Conservation (phyloP, 306 rosid genomes). For the Hippophae gyantsensis region DNA sequence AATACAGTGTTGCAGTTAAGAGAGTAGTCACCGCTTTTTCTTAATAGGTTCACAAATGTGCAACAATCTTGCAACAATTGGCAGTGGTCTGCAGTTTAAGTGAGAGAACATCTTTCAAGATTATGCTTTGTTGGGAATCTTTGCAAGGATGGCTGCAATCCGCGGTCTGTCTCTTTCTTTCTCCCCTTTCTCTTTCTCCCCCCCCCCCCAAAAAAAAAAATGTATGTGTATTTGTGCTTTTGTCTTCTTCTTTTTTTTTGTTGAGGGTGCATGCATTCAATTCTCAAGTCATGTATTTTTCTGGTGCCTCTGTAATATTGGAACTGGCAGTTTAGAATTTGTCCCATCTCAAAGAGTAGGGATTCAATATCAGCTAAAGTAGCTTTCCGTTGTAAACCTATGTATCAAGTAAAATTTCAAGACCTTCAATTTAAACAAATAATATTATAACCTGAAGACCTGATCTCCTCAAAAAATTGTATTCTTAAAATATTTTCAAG, state of each 20-base stretch:
- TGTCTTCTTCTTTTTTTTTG: neutral
- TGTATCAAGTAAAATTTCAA: neutral
- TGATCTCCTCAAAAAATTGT: no score
- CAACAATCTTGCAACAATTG: constrained; percentile 86
- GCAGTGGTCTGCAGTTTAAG: constrained; percentile 82
- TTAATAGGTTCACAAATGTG: constrained; percentile 89
- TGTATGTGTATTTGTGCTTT: constrained; percentile 8
- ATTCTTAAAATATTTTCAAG: no score
- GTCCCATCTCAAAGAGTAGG: neutral
- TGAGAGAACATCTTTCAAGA: constrained; percentile 68
- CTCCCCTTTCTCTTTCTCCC: constrained; percentile 14
- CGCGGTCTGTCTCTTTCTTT: constrained; percentile 57
- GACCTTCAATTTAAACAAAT: no score
- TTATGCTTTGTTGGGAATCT: constrained; percentile 73
- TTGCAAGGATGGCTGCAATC: constrained; percentile 77
- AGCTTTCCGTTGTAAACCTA: neutral
- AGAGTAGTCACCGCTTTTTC: constrained; percentile 13
- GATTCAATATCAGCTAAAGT: neutral
- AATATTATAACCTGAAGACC: no score
- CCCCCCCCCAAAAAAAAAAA: neutral
- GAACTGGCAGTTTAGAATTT: neutral
- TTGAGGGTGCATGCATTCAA: neutral
- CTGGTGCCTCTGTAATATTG: neutral
- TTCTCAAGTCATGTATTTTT: no score
- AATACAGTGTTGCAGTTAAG: constrained; percentile 7